phyloP scores from a whole-genome alignment of 768 basidiomycete species.

The Candolleomyces aberdarensis region DNA sequence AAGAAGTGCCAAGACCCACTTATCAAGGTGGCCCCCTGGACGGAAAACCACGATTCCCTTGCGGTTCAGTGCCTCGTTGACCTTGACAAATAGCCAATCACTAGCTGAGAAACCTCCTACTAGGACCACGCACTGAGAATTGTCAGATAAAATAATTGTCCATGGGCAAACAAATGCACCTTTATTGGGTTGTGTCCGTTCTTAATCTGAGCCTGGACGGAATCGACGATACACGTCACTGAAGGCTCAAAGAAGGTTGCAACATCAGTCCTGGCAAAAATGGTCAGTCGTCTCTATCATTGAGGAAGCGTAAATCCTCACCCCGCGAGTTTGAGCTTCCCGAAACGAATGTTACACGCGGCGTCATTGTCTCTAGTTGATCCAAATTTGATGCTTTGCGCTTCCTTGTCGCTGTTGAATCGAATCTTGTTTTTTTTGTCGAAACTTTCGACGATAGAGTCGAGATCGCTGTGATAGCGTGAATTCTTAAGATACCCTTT shows the following conservation, averaged over 20 bases:
- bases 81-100: conserved; percentile 42
- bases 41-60: conserved; percentile 4
- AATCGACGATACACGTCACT: conserved; percentile 30
- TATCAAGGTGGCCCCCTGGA: conserved; percentile 12
- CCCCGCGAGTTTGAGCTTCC: conserved; percentile 44
- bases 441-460: conserved; percentile 39
- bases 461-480: conserved; percentile 37
- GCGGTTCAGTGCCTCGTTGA: conserved; percentile 18
- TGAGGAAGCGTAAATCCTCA: background rate
- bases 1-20: conserved; percentile 4
- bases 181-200: conserved; percentile 27
- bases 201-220: conserved; percentile 24
- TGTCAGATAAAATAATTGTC: conserved; percentile 8
- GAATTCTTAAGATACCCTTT: conserved; percentile 42
- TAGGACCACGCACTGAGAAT: conserved; percentile 38
- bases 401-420: conserved; percentile 36
- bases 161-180: conserved; percentile 14
- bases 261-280: conserved; percentile 25
- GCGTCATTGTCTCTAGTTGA: conserved; percentile 38
- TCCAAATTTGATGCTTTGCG: conserved; percentile 49
- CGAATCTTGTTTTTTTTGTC: conserved; percentile 46
- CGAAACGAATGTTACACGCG: conserved; percentile 38
- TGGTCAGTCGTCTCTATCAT: background rate
- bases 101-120: conserved; percentile 54
- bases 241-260: conserved; percentile 38